phyloP scores from a whole-genome alignment of 805 yeast genomes.

The Wickerhamiella spandovensis region DNA sequence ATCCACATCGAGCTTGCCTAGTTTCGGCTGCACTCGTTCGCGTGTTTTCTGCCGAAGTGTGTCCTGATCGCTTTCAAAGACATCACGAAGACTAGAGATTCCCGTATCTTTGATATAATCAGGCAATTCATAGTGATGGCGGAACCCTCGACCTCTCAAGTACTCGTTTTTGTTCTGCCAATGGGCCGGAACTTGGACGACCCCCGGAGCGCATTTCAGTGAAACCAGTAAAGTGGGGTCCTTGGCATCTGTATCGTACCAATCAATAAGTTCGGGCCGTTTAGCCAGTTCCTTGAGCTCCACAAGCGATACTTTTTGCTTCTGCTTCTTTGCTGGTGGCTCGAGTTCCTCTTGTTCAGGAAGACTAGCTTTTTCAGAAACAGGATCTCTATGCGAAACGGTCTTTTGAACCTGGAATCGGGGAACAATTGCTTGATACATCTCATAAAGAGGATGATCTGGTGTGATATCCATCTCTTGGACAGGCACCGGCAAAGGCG shows the following conservation, averaged over 20 bases:
- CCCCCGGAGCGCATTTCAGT: constrained; percentile 52
- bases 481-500: no score
- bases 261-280: constrained; percentile 65
- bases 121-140: constrained; percentile 63
- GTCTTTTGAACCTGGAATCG: constrained; percentile 3
- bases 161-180: constrained; percentile 77
- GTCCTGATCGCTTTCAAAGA: constrained; percentile 33
- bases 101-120: constrained; percentile 70
- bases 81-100: constrained; percentile 71
- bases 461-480: constrained; percentile 1
- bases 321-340: constrained; percentile 9
- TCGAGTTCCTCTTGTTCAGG: background rate
- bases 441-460: constrained; percentile 8
- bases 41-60: constrained; percentile 61
- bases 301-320: constrained; percentile 50
- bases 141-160: constrained; percentile 30
- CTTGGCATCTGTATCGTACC: constrained; percentile 75
- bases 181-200: constrained; percentile 66
- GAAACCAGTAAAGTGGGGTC: constrained; percentile 58
- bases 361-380: background rate
- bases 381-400: no score
- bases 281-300: constrained; percentile 45
- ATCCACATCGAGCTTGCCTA: constrained; percentile 78
- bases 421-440: constrained; percentile 8
- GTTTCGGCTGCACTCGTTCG: constrained; percentile 76